Percentiles rank a stretch among this genome's conserved stretches.
phyloP scores from a whole-genome alignment of 1,139 yeast species.

The Saccharomyces hybrid region DNA sequence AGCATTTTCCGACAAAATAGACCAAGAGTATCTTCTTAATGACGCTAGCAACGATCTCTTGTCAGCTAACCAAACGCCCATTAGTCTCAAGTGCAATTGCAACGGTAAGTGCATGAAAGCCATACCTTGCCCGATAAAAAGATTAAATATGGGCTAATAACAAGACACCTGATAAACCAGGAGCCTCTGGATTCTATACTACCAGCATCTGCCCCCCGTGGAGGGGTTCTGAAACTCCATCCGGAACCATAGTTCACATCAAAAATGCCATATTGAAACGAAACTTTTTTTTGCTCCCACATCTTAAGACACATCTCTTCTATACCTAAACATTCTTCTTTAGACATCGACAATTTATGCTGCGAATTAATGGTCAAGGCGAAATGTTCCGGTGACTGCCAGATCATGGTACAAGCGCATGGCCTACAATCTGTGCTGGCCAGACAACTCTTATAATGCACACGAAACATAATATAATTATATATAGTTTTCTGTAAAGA shows the following conservation, averaged over 20 bases:
- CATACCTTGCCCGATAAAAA: conserved; percentile 1
- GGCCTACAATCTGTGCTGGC: conserved; percentile 62
- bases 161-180: conserved; percentile 10
- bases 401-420: conserved; percentile 62
- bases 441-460: conserved; percentile 13
- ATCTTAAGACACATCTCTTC: conserved; percentile 86
- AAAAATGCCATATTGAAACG: conserved; percentile 1
- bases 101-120: conserved; percentile 5
- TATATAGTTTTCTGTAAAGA: not conserved
- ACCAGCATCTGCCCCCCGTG: not conserved
- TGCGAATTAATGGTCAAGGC: conserved; percentile 80
- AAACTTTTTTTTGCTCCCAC: conserved; percentile 18
- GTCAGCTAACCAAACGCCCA: too few relatives aligned
- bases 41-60: not conserved
- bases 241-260: not conserved
- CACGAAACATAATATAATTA: not conserved
- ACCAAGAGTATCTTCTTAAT: not conserved
- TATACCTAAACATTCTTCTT: conserved; percentile 83
- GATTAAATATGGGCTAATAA: conserved; percentile 13
- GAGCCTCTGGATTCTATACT: conserved; percentile 9
- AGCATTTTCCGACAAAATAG: not conserved
- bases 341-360: conserved; percentile 90
- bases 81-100: not conserved
- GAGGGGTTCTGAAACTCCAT: not conserved
- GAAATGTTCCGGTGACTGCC: conserved; percentile 79